A percentile compares a stretch with the other conserved stretches of the same genome.
phyloP scores from a whole-genome alignment of 257 asterid genomes.

The Solanum bukasovii region DNA sequence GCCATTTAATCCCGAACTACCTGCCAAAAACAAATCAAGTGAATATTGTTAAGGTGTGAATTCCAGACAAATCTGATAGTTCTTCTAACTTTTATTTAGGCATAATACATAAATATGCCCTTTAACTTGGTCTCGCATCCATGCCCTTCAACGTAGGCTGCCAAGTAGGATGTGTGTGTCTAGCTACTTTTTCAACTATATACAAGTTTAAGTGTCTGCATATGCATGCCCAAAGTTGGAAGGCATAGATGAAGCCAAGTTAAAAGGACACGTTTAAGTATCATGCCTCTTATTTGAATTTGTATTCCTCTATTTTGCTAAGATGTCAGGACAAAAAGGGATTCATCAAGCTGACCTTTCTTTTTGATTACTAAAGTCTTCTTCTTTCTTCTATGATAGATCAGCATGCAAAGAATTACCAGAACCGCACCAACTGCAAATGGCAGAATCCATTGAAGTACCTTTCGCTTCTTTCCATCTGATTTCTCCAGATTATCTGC shows the following conservation, averaged over 20 bases:
- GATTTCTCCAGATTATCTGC: background rate
- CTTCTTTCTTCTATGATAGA: background rate
- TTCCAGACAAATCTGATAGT: background rate
- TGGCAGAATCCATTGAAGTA: background rate
- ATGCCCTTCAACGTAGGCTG: no score
- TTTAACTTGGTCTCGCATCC: no score
- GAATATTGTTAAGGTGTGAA: background rate
- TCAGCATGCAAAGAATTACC: background rate
- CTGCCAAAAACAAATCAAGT: background rate
- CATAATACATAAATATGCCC: no score
- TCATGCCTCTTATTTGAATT: background rate
- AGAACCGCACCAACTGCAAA: background rate
- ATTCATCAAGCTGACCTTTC: background rate
- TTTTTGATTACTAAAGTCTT: background rate
- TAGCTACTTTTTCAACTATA: no score
- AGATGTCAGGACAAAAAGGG: background rate
- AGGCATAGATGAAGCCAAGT: no score
- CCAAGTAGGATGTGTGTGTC: no score
- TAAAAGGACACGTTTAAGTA: no score
- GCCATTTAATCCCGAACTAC: background rate
- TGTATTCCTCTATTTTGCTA: background rate
- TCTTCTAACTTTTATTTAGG: background rate
- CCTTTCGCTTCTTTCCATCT: background rate
- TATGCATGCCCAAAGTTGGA: no score
- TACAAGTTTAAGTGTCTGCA: rapidly evolving